Percentiles rank a stretch among this genome's conserved stretches.
Evolutionary conservation across 169 alveolate genomes (phyloP).

Genomic region (Miamiensis avidus): DNA sequence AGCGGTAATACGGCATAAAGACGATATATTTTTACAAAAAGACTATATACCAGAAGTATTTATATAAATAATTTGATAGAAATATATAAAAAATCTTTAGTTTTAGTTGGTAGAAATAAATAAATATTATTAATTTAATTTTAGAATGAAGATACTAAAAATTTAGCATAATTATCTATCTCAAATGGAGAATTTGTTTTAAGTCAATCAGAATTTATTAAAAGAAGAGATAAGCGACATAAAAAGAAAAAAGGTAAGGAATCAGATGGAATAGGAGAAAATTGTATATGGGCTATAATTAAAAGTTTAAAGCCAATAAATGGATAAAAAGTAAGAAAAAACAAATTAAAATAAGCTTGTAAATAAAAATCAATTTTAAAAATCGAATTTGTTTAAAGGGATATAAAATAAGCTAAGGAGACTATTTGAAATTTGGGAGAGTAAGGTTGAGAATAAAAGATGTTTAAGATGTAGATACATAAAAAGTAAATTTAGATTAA

Average conservation of each 20-base stretch:
- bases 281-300: conserved; percentile 19
- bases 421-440: conserved; percentile 54
- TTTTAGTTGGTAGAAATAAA: no score
- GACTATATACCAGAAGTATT: not conserved
- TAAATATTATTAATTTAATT: no score
- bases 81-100: not conserved
- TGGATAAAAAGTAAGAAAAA: conserved; percentile 12
- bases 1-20: not conserved
- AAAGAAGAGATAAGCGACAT: not conserved
- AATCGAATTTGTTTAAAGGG: conserved; percentile 18
- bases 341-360: conserved; percentile 1
- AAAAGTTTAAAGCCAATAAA: conserved; percentile 15
- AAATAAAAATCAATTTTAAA: not conserved
- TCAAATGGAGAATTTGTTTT: not conserved
- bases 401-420: conserved; percentile 40
- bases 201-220: not conserved
- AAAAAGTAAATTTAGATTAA: not conserved
- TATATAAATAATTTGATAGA: no score
- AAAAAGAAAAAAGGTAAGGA: not conserved
- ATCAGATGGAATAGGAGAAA: conserved; percentile 22
- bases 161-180: not conserved
- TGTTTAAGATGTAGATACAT: conserved; percentile 11
- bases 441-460: conserved; percentile 51
- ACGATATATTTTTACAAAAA: not conserved
- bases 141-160: not conserved